Base-by-base conservation (phyloP, 371 early-diverging fungal genomes). In the Mucor mucedo region DNA sequence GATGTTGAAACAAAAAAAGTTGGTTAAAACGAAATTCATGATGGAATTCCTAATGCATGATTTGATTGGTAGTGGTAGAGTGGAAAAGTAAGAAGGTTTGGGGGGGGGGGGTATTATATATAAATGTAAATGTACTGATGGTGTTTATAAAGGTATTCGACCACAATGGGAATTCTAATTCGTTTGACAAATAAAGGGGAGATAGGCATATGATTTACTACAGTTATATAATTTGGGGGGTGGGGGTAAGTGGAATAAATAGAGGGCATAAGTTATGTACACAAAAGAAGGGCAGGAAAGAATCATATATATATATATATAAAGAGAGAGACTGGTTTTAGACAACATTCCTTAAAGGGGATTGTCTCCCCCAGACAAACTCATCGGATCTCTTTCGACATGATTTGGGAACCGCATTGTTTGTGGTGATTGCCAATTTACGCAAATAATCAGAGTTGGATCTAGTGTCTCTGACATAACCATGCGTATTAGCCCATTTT, bases 61-160 rank as follows among this genome's bases (percentile, higher is more conserved):
- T 60, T 45, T 70, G 13, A 45, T 70, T 42, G 71, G 71, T 14
- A 70, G 71, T 56, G 71, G 71, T 8, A 49, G 71, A 52, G 66
- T 66, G 21, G 71, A 70, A 41, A 70, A 50, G 71, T 70, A 65
- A 65, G 45, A 44, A 40, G 21, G 4, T 27, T 32, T 21, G 9
- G 47, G 52, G 21, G 29, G 11, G 28, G 11, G 32, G 49, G 57
- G 40, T 39, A 63, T 56, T 21, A 42, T 53, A 21, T 47, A 45
- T 21, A 21, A 21, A 21, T 21, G 21, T 21, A 16, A 45, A 16
- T 29, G 30, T 38, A 16, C 13, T 16, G 48, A 35, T 14, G 28
- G 10, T 14, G 13, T 5, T 50, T 13, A 61, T 33, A 4, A 55
- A 60, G 60, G 49, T 60, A 50, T 60, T 27, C 48, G 30, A 64